Base-by-base conservation (phyloP, 768 basidiomycete species). In the Termitomyces sp. region DNA sequence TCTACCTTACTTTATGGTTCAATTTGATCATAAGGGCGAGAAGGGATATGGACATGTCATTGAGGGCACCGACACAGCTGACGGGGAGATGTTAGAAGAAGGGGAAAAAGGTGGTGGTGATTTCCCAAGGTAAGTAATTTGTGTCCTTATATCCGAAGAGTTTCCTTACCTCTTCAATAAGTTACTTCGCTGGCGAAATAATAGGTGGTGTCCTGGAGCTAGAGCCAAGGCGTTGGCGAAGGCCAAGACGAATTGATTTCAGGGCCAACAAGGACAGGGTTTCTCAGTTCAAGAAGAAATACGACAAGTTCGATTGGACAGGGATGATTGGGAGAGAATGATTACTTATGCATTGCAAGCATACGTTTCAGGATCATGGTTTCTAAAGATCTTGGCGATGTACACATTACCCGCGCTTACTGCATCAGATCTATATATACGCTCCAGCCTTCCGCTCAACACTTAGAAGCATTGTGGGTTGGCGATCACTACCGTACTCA, bases 21-120 rank as follows among this genome's bases (percentile, higher is more conserved):
- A 96, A 65, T 99, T 96, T 71, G 97, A 99, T 73, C 81, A 98
- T 72, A 98, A 95, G 67, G 95, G 97, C 26, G 95, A 98, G 72
- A 94, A 93, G 67, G 97, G 97, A 2, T 99, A 94, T 68, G 97
- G 97, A 0, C 97, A 99, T 72, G 92, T 99, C 61, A 97, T 99
- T 60, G 97, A 99, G 71, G 97, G 97, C 1, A 83, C 85, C 0
- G 84, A 62, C 82, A 80, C 27, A 82, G 79, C 43, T 20, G 65
- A 63, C 5, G 67, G 58, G 26, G 71, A 72, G 44, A 62, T 56
- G 32, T 71, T 89, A 33, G 89, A 91, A 61, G 94, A 94, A 68
- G 93, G 91, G 1, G 93, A 89, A 65, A 91, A 91, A 68, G 94
- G 94, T 2, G 89, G 91, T 16, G 93, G 93, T 10, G 92, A 94